Base-by-base conservation (phyloP, 495 filamentous ascomycete species). In the Aspergillus wentii region DNA sequence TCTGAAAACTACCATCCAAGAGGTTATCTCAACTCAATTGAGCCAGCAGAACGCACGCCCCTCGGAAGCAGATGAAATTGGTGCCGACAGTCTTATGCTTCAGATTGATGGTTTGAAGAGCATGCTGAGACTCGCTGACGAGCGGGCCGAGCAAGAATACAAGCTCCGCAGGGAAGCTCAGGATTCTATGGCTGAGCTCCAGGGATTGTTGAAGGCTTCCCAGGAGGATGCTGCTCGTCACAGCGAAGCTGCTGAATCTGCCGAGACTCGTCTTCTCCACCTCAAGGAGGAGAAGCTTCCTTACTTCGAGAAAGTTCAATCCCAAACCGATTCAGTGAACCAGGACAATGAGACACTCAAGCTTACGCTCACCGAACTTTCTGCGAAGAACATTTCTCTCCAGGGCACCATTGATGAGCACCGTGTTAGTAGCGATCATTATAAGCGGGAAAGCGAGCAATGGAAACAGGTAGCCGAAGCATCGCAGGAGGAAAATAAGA, bases 181-280 rank as follows among this genome's bases (percentile, higher is more conserved):
- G 51, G 85, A 90, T 52, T 79, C 79, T 35, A 68, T 88, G 17
- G 71, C 74, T 25, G 83, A 92, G 49, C 70, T 80, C 18, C 78
- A 86, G 56, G 74, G 77, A 39, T 71, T 83, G 13, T 68, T 92
- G 5, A 78, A 80, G 43, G 74, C 82, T 43, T 83, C 85, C 25
- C 82, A 91, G 51, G 85, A 92, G 46, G 79, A 81, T 50, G 65
- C 78, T 43, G 68, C 65, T 33, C 79, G 83, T 20, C 77, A 92
- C 37, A 75, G 82, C 22, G 75, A 84, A 41, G 70, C 81, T 17
- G 70, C 83, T 11, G 79, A 82, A 17, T 80, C 87, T 46, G 80
- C 79, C 17, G 81, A 76, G 43, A 53, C 61, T 23, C 71, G 69
- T 45, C 52, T 83, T 14, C 60, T 66, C 8, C 68, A 75, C 8